Evolutionary conservation across 345 rosid genomes (phyloP), one percentile per base, ranked within the genome.

Genomic region (Hypericum perforatum): DNA sequence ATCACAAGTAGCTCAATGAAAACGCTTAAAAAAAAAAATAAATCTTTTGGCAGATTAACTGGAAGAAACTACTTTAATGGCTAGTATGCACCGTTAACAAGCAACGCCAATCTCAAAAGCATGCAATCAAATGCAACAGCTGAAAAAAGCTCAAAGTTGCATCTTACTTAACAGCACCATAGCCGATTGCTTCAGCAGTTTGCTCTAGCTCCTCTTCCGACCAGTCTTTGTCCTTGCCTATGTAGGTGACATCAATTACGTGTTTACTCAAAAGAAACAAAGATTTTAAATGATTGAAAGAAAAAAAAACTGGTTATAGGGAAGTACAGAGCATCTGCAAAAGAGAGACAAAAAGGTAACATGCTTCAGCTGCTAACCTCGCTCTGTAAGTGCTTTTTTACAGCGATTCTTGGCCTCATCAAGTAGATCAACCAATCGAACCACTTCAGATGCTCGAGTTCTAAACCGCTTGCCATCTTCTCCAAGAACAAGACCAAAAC

Each of bases 131-230:
- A 40, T 12, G 29, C 36, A 16, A 53, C 39, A 39, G 15, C 6
- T 13, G 45, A 32, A 39, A 8, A 39, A 41, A 55, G n/a, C 0
- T 58, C 11, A 41, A 53, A 45, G 8, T 22, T 22, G 32, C 32
- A 60, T 59, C 94, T 88, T 77, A 92, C 98, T 88, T 92, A 36
- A 88, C 77, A 42, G 98, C 98, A 64, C 98, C 95, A 70, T 92
- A 92, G 63, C 96, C 98, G 66, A 88, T 67, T 46, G 96, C 98
- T 72, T 85, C 89, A 7, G 96, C 95, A 52, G 82, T 92, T 71
- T 82, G 77, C 70, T 83, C 96, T 56, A 92, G 80, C 73, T 92
- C 96, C 70, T 81, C 82, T 37, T 74, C 70, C 2, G 86, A 81
- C 95, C 95, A 92, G 62, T 79, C 95, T 76, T 74, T 72, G 70